Base-by-base conservation (phyloP, 495 filamentous ascomycete genomes). In the Annulohypoxylon bovei region DNA sequence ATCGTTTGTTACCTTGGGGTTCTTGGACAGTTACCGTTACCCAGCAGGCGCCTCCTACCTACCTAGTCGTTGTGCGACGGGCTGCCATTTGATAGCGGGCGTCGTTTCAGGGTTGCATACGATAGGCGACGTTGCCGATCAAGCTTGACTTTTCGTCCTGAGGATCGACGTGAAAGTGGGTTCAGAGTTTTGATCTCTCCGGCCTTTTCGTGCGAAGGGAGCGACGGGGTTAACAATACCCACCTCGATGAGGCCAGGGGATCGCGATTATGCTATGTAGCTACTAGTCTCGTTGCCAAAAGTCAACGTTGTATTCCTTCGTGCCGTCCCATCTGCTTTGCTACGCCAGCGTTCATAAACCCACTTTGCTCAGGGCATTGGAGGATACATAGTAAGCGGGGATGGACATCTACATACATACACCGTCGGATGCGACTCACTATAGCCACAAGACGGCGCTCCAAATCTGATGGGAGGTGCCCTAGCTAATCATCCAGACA, bases 251-350 rank as follows among this genome's bases (percentile, higher is more conserved):
- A 72, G 42, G 54, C 55, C 70, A 67, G 68, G 55, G 65, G 52
- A 57, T 69, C 60, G 67, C 46, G 59, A 57, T 46, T 68, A 28
- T 68, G 54, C 68, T 66, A n/a, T n/a, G 20, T 42, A 42, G 39
- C 16, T 42, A 14, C 14, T 40, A 56, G 65, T 63, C 27, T 42
- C 49, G 30, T 58, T 47, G 55, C 52, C 39, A 66, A 47, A 35
- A 65, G 61, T 72, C 60, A 72, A 68, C 70, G 70, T 72, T 72
- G 70, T 72, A 72, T 72, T 63, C 32, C 30, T 54, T 61, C 37
- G 39, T 62, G 56, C 55, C 62, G 55, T 71, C 28, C 67, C 49
- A 57, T 65, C 56, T 70, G 55, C 42, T 65, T 65, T 65, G 59
- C 54, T 68, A 64, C 64, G 46, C 69, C 60, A 54, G 22, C 47